Percentiles rank a stretch among this genome's conserved stretches.
Evolutionary conservation across 192 early-diverging fungal species (phyloP).

Genomic region (Coemansia pectinata): DNA sequence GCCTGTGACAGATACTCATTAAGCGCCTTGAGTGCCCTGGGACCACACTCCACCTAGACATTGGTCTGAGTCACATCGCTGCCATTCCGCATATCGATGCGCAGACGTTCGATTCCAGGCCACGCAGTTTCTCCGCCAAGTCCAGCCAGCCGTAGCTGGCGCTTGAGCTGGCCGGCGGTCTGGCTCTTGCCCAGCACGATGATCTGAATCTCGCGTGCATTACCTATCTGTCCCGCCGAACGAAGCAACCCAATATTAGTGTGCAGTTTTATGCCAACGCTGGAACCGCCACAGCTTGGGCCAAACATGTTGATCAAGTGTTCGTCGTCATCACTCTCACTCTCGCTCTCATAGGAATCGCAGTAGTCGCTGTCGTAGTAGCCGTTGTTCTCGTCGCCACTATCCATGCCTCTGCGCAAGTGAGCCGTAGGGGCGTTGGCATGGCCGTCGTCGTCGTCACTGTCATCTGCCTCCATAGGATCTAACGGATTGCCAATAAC

Average conservation of each 20-base stretch:
- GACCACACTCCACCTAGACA: neutral
- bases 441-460: neutral
- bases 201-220: slow-evolving; percentile 3
- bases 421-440: no score
- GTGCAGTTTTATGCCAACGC: neutral
- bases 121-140: neutral
- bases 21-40: neutral
- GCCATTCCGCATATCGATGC: neutral
- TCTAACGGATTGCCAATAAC: neutral
- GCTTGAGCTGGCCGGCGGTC: neutral
- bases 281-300: neutral
- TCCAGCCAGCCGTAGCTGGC: neutral
- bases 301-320: no score
- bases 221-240: neutral
- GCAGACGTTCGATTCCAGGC: neutral
- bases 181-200: neutral
- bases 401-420: no score
- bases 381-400: no score
- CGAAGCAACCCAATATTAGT: neutral
- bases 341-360: no score
- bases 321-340: no score
- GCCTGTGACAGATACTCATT: neutral
- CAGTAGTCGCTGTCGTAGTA: no score
- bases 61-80: neutral
- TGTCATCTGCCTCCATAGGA: neutral